phyloP scores from a whole-genome alignment of 1,139 yeast species.

The Zygotorulaspora mrakii region DNA sequence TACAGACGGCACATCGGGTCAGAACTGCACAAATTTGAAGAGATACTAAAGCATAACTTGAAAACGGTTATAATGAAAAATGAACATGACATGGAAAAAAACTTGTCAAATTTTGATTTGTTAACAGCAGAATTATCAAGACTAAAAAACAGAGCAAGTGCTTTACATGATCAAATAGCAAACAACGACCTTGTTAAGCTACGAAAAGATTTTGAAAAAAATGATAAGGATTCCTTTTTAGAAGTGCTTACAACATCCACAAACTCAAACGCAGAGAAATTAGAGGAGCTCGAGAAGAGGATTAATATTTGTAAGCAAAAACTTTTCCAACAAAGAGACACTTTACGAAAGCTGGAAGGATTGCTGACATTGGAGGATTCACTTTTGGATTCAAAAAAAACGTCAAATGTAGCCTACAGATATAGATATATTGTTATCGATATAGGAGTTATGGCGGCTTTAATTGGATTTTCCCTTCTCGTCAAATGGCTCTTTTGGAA shows the following conservation, averaged over 20 bases:
- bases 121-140: conserved; percentile 14
- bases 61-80: conserved; percentile 17
- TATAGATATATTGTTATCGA: conserved; percentile 27
- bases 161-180: conserved; percentile 14
- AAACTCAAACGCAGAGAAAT: conserved; percentile 13
- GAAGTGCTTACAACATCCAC: conserved; percentile 12
- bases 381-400: conserved; percentile 23
- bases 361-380: conserved; percentile 23
- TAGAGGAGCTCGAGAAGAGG: conserved; percentile 20
- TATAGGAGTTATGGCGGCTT: conserved; percentile 13
- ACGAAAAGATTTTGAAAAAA: conserved; percentile 12
- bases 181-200: conserved; percentile 11
- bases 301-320: conserved; percentile 16
- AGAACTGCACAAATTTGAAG: conserved; percentile 21
- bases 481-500: conserved; percentile 12
- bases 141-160: conserved; percentile 11
- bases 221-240: conserved; percentile 20
- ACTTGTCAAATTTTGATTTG: conserved; percentile 18
- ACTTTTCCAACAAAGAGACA: conserved; percentile 68
- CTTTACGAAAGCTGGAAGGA: conserved; percentile 48
- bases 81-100: conserved; percentile 19
- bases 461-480: conserved; percentile 8
- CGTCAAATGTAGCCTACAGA: conserved; percentile 21
- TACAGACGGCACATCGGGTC: conserved; percentile 20
- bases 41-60: conserved; percentile 16